Percentiles rank a stretch among this genome's conserved stretches.
phyloP scores from a whole-genome alignment of 371 early-diverging fungal species.

The Saksenaea oblongispora region DNA sequence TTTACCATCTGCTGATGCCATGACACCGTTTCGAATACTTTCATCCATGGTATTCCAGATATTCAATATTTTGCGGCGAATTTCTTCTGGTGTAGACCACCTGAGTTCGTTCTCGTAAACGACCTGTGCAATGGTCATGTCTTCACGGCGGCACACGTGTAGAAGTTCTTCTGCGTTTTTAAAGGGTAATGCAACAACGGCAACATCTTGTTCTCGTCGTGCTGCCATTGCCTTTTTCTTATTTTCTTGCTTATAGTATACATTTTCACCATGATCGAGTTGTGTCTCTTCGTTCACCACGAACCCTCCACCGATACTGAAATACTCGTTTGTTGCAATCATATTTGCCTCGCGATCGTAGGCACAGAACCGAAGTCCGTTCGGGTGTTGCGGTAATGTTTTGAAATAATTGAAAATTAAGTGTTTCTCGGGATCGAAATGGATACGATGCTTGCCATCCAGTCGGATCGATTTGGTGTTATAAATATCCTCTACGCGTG shows the following conservation, averaged over 20 bases:
- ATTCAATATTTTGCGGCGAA: slow-evolving; percentile 68
- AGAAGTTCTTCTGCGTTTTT: slow-evolving; percentile 78
- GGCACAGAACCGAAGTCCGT: slow-evolving; percentile 93
- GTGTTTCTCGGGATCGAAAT: slow-evolving; percentile 82
- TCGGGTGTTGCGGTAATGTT: slow-evolving; percentile 91
- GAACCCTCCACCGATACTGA: slow-evolving; percentile 95
- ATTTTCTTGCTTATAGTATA: slow-evolving; percentile 71
- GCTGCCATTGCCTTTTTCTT: slow-evolving; percentile 29
- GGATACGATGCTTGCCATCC: slow-evolving; percentile 75
- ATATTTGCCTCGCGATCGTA: slow-evolving; percentile 78
- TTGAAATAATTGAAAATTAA: slow-evolving; percentile 86
- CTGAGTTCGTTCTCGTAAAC: slow-evolving; percentile 92
- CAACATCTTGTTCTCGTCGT: slow-evolving; percentile 68
- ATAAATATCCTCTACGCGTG: slow-evolving; percentile 75
- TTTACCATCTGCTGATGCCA: slow-evolving; percentile 43
- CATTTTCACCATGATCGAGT: slow-evolving; percentile 84
- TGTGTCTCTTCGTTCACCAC: slow-evolving; percentile 91
- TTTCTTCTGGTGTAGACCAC: slow-evolving; percentile 84
- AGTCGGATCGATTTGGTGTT: slow-evolving; percentile 70
- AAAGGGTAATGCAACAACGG: slow-evolving; percentile 88
- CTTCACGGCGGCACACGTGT: slow-evolving; percentile 78
- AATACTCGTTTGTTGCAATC: slow-evolving; percentile 92
- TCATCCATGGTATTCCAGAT: slow-evolving; percentile 96
- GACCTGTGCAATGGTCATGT: slow-evolving; percentile 93
- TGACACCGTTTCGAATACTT: slow-evolving; percentile 79